phyloP scores from a whole-genome alignment of 2,329 filamentous ascomycete species.

The Colletotrichum sp. region DNA sequence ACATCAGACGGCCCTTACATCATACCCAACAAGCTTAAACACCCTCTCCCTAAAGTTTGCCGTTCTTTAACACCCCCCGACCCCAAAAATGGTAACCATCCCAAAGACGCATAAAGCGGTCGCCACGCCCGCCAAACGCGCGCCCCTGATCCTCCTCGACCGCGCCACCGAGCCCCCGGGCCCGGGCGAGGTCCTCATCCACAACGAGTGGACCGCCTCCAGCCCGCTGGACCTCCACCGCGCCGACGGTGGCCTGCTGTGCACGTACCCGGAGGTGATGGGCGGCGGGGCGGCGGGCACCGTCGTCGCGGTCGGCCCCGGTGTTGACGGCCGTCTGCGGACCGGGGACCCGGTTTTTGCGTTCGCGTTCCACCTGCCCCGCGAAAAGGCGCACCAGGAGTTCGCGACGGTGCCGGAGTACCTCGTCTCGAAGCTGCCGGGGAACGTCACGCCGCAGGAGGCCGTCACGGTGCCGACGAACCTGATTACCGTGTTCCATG shows the following conservation, averaged over 20 bases:
- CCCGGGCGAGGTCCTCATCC: constrained; percentile 56
- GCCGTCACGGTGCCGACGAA: constrained; percentile 62
- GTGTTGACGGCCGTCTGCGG: constrained; percentile 29
- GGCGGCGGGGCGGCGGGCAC: constrained; percentile 57
- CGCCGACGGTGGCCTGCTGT: constrained; percentile 62
- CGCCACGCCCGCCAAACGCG: constrained; percentile 22
- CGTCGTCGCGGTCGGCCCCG: constrained; percentile 53
- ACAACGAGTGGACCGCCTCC: constrained; percentile 63
- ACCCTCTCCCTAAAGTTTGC: neutral
- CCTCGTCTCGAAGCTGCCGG: constrained; percentile 50
- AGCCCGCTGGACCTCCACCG: constrained; percentile 67
- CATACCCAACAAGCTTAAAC: neutral
- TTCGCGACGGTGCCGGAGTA: constrained; percentile 57
- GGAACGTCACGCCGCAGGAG: constrained; percentile 42
- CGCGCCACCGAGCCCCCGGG: constrained; percentile 33
- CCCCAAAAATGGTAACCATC: constrained; percentile 11
- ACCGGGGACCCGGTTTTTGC: constrained; percentile 62
- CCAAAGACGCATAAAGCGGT: constrained; percentile 29
- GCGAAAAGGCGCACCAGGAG: constrained; percentile 59
- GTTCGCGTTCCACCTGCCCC: constrained; percentile 52
- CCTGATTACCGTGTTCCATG: constrained; percentile 63
- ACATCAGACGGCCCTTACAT: neutral
- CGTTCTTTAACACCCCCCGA: neutral
- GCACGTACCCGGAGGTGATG: constrained; percentile 53
- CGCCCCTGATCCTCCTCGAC: constrained; percentile 26